Conservation (phyloP, 208 protist genomes). For the Acanthamoeba royreba region DNA sequence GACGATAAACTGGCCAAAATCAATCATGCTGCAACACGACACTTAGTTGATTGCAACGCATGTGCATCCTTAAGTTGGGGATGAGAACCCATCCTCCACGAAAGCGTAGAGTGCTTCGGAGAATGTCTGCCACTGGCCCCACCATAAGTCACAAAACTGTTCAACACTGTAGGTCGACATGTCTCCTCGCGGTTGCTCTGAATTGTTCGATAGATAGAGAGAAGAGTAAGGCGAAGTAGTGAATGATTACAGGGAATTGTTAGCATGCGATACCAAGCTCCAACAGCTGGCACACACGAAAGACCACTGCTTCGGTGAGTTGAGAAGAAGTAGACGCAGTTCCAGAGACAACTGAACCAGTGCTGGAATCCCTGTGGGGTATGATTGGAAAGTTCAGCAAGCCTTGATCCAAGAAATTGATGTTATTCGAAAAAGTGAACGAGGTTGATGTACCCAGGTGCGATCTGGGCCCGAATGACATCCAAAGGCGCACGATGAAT, state of each 20-base stretch:
- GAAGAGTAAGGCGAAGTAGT: not conserved
- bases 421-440: no score
- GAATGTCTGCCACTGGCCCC: constrained; percentile 35
- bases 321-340: not conserved
- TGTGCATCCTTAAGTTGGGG: not conserved
- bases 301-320: not conserved
- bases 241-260: not conserved
- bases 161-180: not conserved
- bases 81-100: not conserved
- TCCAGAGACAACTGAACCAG: no score
- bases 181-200: not conserved
- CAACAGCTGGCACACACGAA: not conserved
- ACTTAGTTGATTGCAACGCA: not conserved
- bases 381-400: no score
- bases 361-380: no score
- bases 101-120: not conserved
- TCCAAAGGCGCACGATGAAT: not conserved
- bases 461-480: not conserved
- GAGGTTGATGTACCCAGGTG: not conserved
- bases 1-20: constrained; percentile 15
- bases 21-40: not conserved
- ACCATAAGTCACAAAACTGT: constrained; percentile 27
- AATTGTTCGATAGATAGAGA: not conserved
- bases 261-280: not conserved
- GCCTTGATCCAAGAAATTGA: no score